phyloP scores from a whole-genome alignment of 768 basidiomycete genomes.

The Daedalea quercina region DNA sequence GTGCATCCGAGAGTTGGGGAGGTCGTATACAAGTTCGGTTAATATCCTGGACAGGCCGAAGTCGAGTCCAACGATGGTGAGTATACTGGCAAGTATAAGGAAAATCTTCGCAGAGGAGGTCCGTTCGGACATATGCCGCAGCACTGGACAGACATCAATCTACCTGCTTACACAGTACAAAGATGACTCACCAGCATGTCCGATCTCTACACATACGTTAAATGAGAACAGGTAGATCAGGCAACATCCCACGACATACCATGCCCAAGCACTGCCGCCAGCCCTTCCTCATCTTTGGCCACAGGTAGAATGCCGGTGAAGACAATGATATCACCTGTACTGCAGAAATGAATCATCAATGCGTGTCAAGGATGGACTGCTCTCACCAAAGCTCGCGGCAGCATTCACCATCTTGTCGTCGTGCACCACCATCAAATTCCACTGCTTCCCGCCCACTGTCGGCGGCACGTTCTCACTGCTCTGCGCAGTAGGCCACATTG shows the following conservation, averaged over 20 bases:
- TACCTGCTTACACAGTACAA: background rate
- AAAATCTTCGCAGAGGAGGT: slow-evolving; percentile 37
- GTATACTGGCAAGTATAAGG: slow-evolving; percentile 31
- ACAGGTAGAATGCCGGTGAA: slow-evolving; percentile 86
- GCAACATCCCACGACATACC: slow-evolving; percentile 1
- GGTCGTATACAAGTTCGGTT: slow-evolving; percentile 48
- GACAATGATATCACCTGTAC: slow-evolving; percentile 72
- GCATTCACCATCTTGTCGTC: slow-evolving; percentile 71
- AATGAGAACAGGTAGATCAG: background rate
- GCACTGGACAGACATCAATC: slow-evolving; percentile 30
- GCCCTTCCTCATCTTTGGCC: slow-evolving; percentile 68
- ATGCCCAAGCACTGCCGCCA: slow-evolving; percentile 82
- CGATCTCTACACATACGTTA: slow-evolving; percentile 50
- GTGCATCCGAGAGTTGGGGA: slow-evolving; percentile 78
- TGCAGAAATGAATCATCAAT: background rate
- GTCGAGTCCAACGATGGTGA: slow-evolving; percentile 51
- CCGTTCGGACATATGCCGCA: slow-evolving; percentile 48
- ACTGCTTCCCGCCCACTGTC: slow-evolving; percentile 30
- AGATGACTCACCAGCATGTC: slow-evolving; percentile 50
- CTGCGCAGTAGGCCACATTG: slow-evolving; percentile 14
- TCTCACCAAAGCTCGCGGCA: slow-evolving; percentile 60
- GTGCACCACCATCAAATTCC: slow-evolving; percentile 75
- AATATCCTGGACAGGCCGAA: slow-evolving; percentile 42
- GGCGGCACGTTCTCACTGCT: slow-evolving; percentile 14
- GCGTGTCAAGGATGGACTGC: too few relatives aligned